These are phyloP conservation scores for Pleurostoma richardsiae DNA, from an alignment of 2,329 filamentous ascomycete species.

Conservation along the genomic window DNA sequence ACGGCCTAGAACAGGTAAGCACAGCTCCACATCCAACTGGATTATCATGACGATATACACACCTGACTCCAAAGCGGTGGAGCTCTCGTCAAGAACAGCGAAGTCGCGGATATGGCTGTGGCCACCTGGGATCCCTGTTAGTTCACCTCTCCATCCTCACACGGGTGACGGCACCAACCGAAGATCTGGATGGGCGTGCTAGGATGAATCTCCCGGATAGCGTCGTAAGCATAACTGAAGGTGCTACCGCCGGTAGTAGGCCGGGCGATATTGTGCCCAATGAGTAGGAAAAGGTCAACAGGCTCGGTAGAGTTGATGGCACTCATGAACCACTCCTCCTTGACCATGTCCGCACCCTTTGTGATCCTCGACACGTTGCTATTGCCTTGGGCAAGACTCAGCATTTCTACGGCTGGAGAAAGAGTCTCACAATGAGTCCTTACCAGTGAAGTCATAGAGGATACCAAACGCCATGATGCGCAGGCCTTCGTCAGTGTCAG, in stretches of 20 bases:
- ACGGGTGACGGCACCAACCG: constrained; percentile 23
- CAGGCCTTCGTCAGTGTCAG: constrained; percentile 18
- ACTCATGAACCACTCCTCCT: constrained; percentile 55
- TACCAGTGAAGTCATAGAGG: constrained; percentile 43
- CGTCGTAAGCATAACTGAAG: constrained; percentile 41
- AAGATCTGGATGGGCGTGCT: constrained; percentile 59
- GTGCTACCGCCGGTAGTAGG: constrained; percentile 36
- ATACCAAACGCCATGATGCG: constrained; percentile 39
- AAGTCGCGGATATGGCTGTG: constrained; percentile 64
- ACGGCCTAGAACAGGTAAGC: constrained; percentile 29
- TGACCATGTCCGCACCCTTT: constrained; percentile 42
- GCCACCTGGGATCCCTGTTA: constrained; percentile 22
- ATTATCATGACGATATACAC: too few relatives aligned
- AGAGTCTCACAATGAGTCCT: constrained; percentile 35
- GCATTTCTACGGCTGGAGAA: background rate
- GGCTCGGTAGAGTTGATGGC: constrained; percentile 47
- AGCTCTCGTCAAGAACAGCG: constrained; percentile 55
- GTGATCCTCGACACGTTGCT: constrained; percentile 57
- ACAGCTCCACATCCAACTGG: too few relatives aligned
- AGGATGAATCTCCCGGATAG: constrained; percentile 52
- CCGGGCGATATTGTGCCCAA: constrained; percentile 59
- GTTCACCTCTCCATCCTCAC: too few relatives aligned
- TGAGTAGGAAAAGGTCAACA: constrained; percentile 58
- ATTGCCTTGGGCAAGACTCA: constrained; percentile 36
- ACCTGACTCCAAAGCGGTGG: constrained; percentile 53